Conservation (phyloP, 2,329 filamentous ascomycete species). For the Phialemonium atrogriseum region DNA sequence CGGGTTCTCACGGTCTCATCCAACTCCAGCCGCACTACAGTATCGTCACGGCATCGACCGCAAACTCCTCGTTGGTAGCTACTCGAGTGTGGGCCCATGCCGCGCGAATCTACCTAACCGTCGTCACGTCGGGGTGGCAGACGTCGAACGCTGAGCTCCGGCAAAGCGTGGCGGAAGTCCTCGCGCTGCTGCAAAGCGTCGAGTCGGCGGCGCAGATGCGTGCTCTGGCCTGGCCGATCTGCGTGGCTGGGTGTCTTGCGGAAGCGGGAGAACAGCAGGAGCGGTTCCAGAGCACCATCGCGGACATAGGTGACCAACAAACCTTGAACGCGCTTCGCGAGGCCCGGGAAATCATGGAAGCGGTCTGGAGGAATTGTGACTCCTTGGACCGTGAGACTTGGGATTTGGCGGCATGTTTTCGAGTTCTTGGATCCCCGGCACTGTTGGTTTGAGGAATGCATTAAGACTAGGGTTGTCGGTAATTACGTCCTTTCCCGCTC, state of each 20-base stretch:
- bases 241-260: slow-evolving; percentile 30
- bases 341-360: slow-evolving; percentile 1
- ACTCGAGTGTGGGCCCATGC: slow-evolving; percentile 34
- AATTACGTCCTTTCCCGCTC: no score
- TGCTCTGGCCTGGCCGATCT: slow-evolving; percentile 31
- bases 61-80: slow-evolving; percentile 6
- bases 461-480: no score
- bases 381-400: slow-evolving; percentile 1
- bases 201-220: slow-evolving; percentile 21
- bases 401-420: slow-evolving; percentile 3
- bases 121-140: slow-evolving; percentile 36
- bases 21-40: background rate
- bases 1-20: no score
- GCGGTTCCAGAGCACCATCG: background rate
- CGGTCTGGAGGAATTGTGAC: slow-evolving; percentile 1
- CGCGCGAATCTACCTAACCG: slow-evolving; percentile 30
- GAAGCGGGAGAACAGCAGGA: background rate
- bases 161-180: slow-evolving; percentile 17
- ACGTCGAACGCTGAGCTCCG: slow-evolving; percentile 29
- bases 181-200: slow-evolving; percentile 20
- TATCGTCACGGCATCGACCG: background rate
- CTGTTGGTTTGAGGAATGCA: slow-evolving; percentile 1
- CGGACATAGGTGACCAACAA: background rate
- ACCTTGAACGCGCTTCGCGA: background rate
- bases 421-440: background rate